These are phyloP conservation scores for Suillus cothurnatus DNA, from an alignment of 768 basidiomycete species.

Conservation along the genomic window DNA sequence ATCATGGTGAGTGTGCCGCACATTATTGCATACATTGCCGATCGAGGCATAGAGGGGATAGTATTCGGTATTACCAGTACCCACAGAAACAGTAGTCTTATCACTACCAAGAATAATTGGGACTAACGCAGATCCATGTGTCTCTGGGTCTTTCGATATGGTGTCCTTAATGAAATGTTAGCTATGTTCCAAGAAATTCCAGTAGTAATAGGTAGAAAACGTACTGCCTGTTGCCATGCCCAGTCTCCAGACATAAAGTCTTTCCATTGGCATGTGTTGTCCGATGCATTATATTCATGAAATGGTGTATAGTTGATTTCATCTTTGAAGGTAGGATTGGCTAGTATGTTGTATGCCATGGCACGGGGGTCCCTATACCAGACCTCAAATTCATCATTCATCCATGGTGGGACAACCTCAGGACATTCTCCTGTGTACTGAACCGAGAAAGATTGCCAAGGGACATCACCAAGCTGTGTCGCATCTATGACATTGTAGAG, in stretches of 20 bases:
- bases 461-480: conserved; percentile 26
- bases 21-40: conserved; percentile 14
- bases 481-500: not conserved
- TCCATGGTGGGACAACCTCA: conserved; percentile 26
- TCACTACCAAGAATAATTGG: conserved; percentile 17
- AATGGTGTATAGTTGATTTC: conserved; percentile 24
- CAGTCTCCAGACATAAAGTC: conserved; percentile 32
- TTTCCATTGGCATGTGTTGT: conserved; percentile 9
- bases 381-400: conserved; percentile 28
- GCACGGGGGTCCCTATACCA: conserved; percentile 26
- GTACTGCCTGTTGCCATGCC: conserved; percentile 6
- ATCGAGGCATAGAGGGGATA: conserved; percentile 17
- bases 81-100: conserved; percentile 17
- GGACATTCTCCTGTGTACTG: conserved; percentile 20
- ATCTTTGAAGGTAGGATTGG: conserved; percentile 22
- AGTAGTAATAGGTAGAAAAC: not conserved
- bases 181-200: too few relatives aligned
- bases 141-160: not conserved
- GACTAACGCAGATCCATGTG: conserved; percentile 14
- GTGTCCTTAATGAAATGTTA: not conserved
- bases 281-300: conserved; percentile 14
- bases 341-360: conserved; percentile 22
- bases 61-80: conserved; percentile 13
- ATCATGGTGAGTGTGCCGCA: conserved; percentile 11
- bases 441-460: conserved; percentile 30